Conservation (phyloP, 2,329 filamentous ascomycete genomes). For the Beauveria australis region DNA sequence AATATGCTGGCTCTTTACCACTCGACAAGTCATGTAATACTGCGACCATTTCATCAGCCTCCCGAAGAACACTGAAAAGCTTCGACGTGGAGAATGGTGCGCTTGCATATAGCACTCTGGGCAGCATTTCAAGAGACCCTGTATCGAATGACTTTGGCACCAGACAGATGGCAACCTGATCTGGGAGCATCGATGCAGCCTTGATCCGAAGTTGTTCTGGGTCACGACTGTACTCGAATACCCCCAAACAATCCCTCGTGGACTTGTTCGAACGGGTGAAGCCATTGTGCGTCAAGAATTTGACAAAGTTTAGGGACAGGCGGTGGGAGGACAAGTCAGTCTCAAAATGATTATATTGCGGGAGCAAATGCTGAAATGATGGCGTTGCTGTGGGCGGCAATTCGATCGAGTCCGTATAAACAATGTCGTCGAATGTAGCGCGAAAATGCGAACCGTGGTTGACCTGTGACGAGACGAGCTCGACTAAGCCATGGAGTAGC, state of each 20-base stretch:
- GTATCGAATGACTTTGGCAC: not conserved
- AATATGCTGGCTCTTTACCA: not conserved
- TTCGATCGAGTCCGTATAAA: not conserved
- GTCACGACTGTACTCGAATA: not conserved
- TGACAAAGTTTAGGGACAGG: not conserved
- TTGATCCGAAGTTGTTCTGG: not conserved
- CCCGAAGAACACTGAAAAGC: not conserved
- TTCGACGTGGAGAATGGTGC: not conserved
- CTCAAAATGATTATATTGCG: not conserved
- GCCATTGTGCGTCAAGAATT: not conserved
- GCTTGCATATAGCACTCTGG: not conserved
- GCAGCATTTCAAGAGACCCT: not conserved
- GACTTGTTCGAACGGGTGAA: not conserved
- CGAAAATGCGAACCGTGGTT: constrained; percentile 32
- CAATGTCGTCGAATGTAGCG: constrained; percentile 14
- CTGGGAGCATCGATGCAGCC: not conserved
- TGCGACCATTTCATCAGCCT: not conserved
- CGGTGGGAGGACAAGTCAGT: not conserved
- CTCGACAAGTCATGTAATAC: not conserved
- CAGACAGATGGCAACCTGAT: not conserved
- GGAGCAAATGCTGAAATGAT: not conserved
- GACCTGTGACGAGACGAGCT: constrained; percentile 27
- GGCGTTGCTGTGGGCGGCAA: too few species aligned
- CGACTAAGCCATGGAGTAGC: constrained; percentile 29
- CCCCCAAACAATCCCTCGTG: not conserved